These are phyloP conservation scores for Brettanomyces sp. DNA, from an alignment of 805 yeast genomes.

Conservation along the genomic window DNA sequence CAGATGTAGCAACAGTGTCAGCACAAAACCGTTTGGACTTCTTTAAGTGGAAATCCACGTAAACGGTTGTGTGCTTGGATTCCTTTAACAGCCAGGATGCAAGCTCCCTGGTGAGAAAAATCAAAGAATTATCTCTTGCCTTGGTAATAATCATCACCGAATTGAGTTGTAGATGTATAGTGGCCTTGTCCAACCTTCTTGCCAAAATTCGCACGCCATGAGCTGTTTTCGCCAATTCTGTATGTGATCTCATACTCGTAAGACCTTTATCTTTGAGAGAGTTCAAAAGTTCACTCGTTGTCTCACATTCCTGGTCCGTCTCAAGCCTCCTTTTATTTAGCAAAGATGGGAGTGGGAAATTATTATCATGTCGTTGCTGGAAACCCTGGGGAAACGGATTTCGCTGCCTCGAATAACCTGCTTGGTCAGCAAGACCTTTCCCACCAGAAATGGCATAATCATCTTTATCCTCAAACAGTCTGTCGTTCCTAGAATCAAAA, in stretches of 20 bases:
- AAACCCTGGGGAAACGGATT: not conserved
- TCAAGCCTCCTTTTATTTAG: too few species aligned
- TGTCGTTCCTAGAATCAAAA: constrained; percentile 10
- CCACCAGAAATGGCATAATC: not conserved
- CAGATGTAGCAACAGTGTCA: constrained; percentile 37
- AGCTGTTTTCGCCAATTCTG: constrained; percentile 71
- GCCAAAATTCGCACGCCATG: constrained; percentile 71
- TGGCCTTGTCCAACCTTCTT: constrained; percentile 61
- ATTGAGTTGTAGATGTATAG: constrained; percentile 58
- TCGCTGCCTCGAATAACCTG: constrained; percentile 1
- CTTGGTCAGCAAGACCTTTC: not conserved
- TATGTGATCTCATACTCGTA: constrained; percentile 55
- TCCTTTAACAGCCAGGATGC: constrained; percentile 61
- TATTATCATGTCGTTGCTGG: not conserved
- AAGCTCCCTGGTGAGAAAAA: constrained; percentile 67
- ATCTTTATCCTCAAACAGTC: constrained; percentile 2
- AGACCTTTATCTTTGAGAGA: constrained; percentile 31
- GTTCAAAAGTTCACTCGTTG: constrained; percentile 12
- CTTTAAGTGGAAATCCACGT: constrained; percentile 65
- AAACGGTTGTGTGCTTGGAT: constrained; percentile 31
- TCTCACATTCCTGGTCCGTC: constrained; percentile 2
- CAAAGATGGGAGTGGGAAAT: too few species aligned
- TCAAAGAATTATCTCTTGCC: constrained; percentile 73
- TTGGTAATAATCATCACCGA: constrained; percentile 81
- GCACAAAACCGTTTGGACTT: constrained; percentile 56